Conservation (phyloP, 2,329 filamentous ascomycete species). For the Monascus ruber region DNA sequence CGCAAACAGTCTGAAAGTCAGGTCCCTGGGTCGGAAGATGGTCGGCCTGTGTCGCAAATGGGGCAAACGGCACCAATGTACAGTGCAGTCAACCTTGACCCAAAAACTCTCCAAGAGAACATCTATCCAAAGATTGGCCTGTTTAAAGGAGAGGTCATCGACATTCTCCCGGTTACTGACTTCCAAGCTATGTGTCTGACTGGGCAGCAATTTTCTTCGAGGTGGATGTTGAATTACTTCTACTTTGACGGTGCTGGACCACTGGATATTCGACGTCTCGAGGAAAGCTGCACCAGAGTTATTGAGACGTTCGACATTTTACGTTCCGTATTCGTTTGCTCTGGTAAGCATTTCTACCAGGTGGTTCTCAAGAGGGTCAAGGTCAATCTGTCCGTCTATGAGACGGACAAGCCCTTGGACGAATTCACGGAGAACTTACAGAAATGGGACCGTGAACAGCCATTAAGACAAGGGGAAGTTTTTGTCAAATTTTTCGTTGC, state of each 20-base stretch:
- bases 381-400: constrained; percentile 41
- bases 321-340: constrained; percentile 52
- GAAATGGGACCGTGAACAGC: constrained; percentile 44
- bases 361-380: constrained; percentile 48
- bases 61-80: neutral
- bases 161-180: constrained; percentile 48
- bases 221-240: constrained; percentile 41
- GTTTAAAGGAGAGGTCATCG: constrained; percentile 39
- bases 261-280: constrained; percentile 35
- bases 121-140: constrained; percentile 44
- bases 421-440: constrained; percentile 45
- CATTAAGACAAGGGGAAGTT: constrained; percentile 47
- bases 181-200: constrained; percentile 27
- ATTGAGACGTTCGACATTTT: constrained; percentile 53
- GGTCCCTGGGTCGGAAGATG: too few species aligned
- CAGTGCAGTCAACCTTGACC: constrained; percentile 6
- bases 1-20: too few species aligned
- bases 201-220: constrained; percentile 24
- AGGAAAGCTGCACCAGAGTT: constrained; percentile 36
- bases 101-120: constrained; percentile 34
- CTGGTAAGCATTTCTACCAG: constrained; percentile 40
- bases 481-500: constrained; percentile 51
- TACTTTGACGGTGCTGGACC: constrained; percentile 44
- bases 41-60: constrained; percentile 12
- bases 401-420: constrained; percentile 41